Percentiles rank a stretch among this genome's conserved stretches.
phyloP scores from a whole-genome alignment of 2,329 filamentous ascomycete genomes.

The Exophiala lecanii-corni region DNA sequence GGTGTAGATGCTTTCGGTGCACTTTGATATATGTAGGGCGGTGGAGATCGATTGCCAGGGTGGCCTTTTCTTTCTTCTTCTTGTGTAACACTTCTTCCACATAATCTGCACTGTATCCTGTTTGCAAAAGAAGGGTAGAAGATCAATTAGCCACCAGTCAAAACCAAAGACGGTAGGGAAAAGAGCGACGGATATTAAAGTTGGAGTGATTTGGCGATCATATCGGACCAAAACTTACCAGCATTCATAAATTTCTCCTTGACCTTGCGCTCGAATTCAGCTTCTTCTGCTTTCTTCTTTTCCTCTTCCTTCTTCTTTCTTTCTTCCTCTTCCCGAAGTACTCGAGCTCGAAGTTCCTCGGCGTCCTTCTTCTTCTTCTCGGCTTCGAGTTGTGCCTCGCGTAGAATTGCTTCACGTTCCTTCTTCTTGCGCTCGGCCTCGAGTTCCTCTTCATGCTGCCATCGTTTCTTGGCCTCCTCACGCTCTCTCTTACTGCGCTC shows the following conservation, averaged over 20 bases:
- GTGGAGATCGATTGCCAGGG: slow-evolving; percentile 25
- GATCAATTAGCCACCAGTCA: slow-evolving; percentile 10
- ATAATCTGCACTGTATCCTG: slow-evolving; percentile 37
- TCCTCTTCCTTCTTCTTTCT: slow-evolving; percentile 46
- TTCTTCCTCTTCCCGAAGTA: slow-evolving; percentile 28
- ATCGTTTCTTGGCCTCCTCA: slow-evolving; percentile 21
- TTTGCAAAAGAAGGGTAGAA: slow-evolving; percentile 15
- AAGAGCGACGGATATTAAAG: background rate
- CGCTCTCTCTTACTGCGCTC: slow-evolving; percentile 27
- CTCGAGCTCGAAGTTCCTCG: slow-evolving; percentile 27
- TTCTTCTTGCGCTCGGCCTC: slow-evolving; percentile 27
- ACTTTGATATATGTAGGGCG: slow-evolving; percentile 44
- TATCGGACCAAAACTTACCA: slow-evolving; percentile 15
- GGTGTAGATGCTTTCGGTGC: slow-evolving; percentile 42
- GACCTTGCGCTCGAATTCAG: slow-evolving; percentile 44
- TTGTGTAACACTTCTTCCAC: slow-evolving; percentile 40
- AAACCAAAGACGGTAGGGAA: too few relatives aligned
- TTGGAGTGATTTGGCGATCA: background rate
- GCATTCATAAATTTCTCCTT: slow-evolving; percentile 33
- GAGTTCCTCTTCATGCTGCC: slow-evolving; percentile 26
- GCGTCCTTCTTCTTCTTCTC: slow-evolving; percentile 26
- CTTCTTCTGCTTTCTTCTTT: slow-evolving; percentile 45
- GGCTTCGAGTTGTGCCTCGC: slow-evolving; percentile 25
- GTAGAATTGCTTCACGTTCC: slow-evolving; percentile 29
- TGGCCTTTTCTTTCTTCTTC: slow-evolving; percentile 31